Percentiles rank a stretch among this genome's conserved stretches.
Evolutionary conservation across 768 basidiomycete genomes (phyloP).

Genomic region (Rhodosporidiobolus sp.): DNA sequence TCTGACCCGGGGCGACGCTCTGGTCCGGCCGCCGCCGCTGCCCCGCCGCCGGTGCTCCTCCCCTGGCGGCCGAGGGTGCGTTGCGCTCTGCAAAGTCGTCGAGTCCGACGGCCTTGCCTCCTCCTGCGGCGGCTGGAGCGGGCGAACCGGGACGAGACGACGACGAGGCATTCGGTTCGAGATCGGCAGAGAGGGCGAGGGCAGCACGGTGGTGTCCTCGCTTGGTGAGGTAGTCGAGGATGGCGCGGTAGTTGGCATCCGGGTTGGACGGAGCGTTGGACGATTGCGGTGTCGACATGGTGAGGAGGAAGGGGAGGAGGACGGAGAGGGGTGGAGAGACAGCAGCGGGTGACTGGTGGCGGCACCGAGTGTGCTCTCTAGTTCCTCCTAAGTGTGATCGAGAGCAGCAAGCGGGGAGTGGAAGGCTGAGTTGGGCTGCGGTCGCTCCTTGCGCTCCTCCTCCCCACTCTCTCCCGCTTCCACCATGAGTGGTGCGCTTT

Average conservation of each 20-base stretch:
- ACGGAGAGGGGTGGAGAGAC: neutral
- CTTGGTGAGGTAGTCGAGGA: constrained; percentile 40
- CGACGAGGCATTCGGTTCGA: neutral
- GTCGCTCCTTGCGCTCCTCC: neutral
- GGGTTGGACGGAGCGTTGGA: constrained; percentile 8
- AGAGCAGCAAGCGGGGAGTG: neutral
- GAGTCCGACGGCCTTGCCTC: constrained; percentile 26
- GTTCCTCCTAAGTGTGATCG: neutral
- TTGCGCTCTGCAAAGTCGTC: constrained; percentile 40
- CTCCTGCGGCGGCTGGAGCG: neutral
- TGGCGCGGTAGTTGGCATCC: constrained; percentile 28
- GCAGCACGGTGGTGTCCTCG: constrained; percentile 36
- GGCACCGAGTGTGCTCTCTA: too few relatives aligned
- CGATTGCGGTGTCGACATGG: constrained; percentile 11
- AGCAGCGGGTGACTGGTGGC: neutral
- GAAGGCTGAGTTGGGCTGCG: neutral
- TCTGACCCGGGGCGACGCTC: constrained; percentile 31
- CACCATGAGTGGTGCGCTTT: constrained; percentile 17
- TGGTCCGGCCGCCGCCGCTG: constrained; percentile 28
- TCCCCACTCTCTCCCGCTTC: neutral
- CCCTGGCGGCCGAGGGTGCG: constrained; percentile 23
- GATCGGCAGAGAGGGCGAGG: constrained; percentile 34
- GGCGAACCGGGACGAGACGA: neutral
- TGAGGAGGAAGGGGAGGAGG: too few relatives aligned
- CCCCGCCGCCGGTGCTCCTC: neutral